Evolutionary conservation across 2,329 filamentous ascomycete genomes (phyloP).

Genomic region (Cladophialophora yegresii): DNA sequence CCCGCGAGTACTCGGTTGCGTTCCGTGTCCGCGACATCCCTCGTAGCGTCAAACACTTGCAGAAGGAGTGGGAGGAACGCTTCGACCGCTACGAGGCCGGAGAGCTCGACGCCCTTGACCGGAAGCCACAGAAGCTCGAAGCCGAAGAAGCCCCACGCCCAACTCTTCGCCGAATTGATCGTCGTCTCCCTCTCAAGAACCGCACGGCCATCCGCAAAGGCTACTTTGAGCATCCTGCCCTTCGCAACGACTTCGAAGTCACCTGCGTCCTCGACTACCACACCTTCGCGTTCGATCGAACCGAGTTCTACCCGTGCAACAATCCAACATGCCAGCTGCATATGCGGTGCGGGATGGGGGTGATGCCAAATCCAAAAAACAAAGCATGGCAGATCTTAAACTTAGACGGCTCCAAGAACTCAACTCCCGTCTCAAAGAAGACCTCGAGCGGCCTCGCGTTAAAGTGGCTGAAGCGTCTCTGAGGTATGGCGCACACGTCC

Average conservation of each 20-base stretch:
- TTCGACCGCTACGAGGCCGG: slow-evolving; percentile 5
- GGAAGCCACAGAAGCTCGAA: background rate
- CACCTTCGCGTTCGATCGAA: slow-evolving; percentile 25
- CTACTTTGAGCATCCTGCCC: slow-evolving; percentile 7
- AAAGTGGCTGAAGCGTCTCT: slow-evolving; percentile 91
- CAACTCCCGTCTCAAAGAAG: slow-evolving; percentile 92
- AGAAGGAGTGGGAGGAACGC: slow-evolving; percentile 7
- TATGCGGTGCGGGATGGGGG: slow-evolving; percentile 68
- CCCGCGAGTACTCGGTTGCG: slow-evolving; percentile 1
- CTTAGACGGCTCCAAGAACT: slow-evolving; percentile 93
- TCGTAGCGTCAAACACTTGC: slow-evolving; percentile 8
- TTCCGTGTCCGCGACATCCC: background rate
- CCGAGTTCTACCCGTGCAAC: slow-evolving; percentile 24
- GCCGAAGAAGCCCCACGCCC: slow-evolving; percentile 16
- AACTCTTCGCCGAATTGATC: slow-evolving; percentile 18
- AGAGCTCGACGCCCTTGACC: background rate
- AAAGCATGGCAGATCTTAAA: slow-evolving; percentile 99
- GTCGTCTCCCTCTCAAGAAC: slow-evolving; percentile 13
- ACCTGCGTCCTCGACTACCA: slow-evolving; percentile 25
- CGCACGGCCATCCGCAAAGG: background rate
- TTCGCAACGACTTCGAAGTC: slow-evolving; percentile 7
- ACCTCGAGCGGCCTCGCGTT: slow-evolving; percentile 91
- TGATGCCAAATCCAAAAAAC: slow-evolving; percentile 84
- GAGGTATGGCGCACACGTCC: slow-evolving; percentile 59
- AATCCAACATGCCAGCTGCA: slow-evolving; percentile 57